Evolutionary conservation across 2,329 filamentous ascomycete species (phyloP).

Genomic region (Monilinia aucupariae): DNA sequence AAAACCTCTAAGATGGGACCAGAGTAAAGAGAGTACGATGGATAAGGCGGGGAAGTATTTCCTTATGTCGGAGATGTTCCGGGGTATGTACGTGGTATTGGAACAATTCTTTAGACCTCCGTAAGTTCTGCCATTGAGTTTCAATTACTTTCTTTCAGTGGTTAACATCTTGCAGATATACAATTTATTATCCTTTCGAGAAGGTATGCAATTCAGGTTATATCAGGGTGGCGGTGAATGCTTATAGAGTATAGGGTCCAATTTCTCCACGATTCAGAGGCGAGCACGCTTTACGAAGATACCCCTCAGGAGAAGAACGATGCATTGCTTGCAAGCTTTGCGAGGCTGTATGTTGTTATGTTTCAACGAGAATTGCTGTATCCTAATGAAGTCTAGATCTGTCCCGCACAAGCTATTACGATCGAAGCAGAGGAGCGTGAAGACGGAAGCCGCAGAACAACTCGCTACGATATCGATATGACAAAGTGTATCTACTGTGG

Average conservation of each 20-base stretch:
- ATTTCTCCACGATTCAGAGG: slow-evolving; percentile 97
- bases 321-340: slow-evolving; percentile 99
- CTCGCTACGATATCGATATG: slow-evolving; percentile 99
- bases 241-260: slow-evolving; percentile 56
- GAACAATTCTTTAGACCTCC: slow-evolving; percentile 98
- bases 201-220: slow-evolving; percentile 51
- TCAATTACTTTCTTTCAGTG: slow-evolving; percentile 17
- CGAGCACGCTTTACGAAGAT: slow-evolving; percentile 92
- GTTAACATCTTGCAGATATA: slow-evolving; percentile 61
- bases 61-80: slow-evolving; percentile 88
- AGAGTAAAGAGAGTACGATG: slow-evolving; percentile 68
- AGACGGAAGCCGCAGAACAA: slow-evolving; percentile 90
- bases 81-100: slow-evolving; percentile 95
- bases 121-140: slow-evolving; percentile 54
- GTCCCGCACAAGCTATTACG: slow-evolving; percentile 95
- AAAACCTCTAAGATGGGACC: slow-evolving; percentile 70
- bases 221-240: slow-evolving; percentile 17
- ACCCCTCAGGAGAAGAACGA: slow-evolving; percentile 95
- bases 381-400: slow-evolving; percentile 52
- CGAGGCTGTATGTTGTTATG: slow-evolving; percentile 60
- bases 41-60: slow-evolving; percentile 92
- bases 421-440: slow-evolving; percentile 98
- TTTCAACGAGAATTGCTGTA: neutral
- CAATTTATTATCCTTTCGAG: slow-evolving; percentile 97
- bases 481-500: slow-evolving; percentile 99